Base-by-base conservation (phyloP, 345 rosid genomes). In the Chamaenerion angustifolium region DNA sequence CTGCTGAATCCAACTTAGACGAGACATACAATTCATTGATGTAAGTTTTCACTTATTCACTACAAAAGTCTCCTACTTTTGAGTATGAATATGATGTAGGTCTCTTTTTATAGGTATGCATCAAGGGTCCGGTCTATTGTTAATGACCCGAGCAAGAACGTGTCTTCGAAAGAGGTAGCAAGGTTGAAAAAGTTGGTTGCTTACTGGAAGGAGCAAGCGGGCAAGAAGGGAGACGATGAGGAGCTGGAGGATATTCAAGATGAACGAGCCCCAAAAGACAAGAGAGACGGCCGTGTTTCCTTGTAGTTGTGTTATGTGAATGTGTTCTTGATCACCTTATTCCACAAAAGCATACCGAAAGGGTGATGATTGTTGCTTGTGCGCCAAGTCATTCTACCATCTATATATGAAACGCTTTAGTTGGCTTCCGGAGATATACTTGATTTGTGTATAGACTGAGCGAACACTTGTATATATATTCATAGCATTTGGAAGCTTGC, bases 171-270 rank as follows among this genome's bases (percentile, higher is more conserved):
- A 71, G 96, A 92, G 59, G 79, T 92, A 50, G 71, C 78, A 48
- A 86, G 95, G 27, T 55, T 92, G 82, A 87, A 83, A 63, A 92
- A 80, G 59, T 25, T 86, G 68, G 89, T 84, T 21, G 76, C 81
- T 4, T 76, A 80, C 48, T 82, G 98, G 95, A 92, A 83, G 59
- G 93, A 83, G 64, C 98, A 87, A 68, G 96, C 98, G 0, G 96
- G 89, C 6, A 78, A 64, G 64, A 87, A 44, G 61, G 74, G 75
- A 3, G 95, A 82, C 4, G 83, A 73, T 16, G 98, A 92, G 59
- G 96, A 83, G 8, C 61, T 73, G 40, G 95, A 86, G 55, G 96
- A 87, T 59, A 82, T 92, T 60, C 85, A 76, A 62, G 95, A 83
- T 15, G 81, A 81, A 43, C 74, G 74, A 42, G 51, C 59, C 0